phyloP scores from a whole-genome alignment of 2,329 filamentous ascomycete genomes.

The Nothophaeocryptopus gaeumannii region DNA sequence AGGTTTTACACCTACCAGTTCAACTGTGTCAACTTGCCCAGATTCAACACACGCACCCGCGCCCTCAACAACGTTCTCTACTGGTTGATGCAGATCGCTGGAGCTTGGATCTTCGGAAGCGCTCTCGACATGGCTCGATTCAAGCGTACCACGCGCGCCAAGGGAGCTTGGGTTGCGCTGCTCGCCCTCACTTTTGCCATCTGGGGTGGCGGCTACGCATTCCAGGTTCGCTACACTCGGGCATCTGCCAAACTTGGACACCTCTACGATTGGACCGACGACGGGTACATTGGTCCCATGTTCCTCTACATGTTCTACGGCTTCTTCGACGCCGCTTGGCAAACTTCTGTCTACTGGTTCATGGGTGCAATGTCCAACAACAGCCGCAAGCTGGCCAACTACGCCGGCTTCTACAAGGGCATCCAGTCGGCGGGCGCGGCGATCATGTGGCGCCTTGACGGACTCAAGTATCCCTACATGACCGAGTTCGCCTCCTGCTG shows the following conservation, averaged over 20 bases:
- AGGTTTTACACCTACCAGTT: slow-evolving; percentile 78
- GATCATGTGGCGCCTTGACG: slow-evolving; percentile 70
- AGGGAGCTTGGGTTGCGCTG: slow-evolving; percentile 59
- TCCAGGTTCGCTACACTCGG: slow-evolving; percentile 61
- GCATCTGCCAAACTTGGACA: slow-evolving; percentile 26
- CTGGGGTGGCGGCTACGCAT: slow-evolving; percentile 81
- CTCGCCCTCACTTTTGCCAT: slow-evolving; percentile 70
- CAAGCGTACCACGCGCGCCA: slow-evolving; percentile 66
- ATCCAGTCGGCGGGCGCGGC: slow-evolving; percentile 85
- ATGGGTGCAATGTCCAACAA: slow-evolving; percentile 95
- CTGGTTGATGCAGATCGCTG: slow-evolving; percentile 74
- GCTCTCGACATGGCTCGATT: slow-evolving; percentile 60
- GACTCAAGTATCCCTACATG: slow-evolving; percentile 61
- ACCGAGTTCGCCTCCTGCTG: slow-evolving; percentile 72
- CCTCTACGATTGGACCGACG: slow-evolving; percentile 63
- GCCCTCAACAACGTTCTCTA: slow-evolving; percentile 75
- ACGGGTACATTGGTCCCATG: slow-evolving; percentile 73
- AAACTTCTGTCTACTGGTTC: slow-evolving; percentile 90
- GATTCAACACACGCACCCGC: slow-evolving; percentile 71
- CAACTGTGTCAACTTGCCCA: slow-evolving; percentile 67
- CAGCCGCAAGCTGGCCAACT: slow-evolving; percentile 84
- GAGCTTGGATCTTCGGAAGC: slow-evolving; percentile 69
- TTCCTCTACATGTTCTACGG: slow-evolving; percentile 90
- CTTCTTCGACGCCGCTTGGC: slow-evolving; percentile 85
- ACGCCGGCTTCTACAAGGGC: slow-evolving; percentile 85